A percentile compares a stretch with the other conserved stretches of the same genome.
phyloP scores from a whole-genome alignment of 1,284 basidiomycete genomes.

The Athelia psychrophila region DNA sequence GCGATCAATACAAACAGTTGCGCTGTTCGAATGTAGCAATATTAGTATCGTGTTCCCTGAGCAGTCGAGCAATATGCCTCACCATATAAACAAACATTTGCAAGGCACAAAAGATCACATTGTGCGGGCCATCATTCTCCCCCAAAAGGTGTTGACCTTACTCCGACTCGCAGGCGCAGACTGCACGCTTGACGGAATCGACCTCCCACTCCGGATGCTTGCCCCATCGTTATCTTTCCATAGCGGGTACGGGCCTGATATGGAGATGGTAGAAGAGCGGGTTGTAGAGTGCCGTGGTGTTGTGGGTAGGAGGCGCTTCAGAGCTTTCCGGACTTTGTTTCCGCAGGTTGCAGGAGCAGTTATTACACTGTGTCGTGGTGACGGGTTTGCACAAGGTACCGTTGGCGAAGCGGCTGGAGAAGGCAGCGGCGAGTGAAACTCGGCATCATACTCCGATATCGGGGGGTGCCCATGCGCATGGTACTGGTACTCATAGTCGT shows the following conservation, averaged over 20 bases:
- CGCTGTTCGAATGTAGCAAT: no score
- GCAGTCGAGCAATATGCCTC: no score
- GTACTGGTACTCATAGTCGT: slow-evolving; percentile 18
- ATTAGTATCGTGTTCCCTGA: no score
- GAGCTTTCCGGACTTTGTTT: background rate
- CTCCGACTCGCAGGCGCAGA: background rate
- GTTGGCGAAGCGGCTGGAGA: background rate
- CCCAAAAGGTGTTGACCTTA: background rate
- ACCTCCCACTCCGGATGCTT: background rate
- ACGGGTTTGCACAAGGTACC: background rate
- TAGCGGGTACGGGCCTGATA: background rate
- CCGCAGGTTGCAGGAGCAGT: background rate
- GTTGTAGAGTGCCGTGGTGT: background rate
- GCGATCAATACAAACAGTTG: no score
- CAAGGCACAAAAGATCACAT: background rate
- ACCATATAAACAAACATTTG: no score
- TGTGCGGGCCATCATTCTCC: background rate
- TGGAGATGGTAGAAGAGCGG: background rate
- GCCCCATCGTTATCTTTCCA: background rate
- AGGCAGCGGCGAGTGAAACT: background rate
- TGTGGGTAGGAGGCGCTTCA: background rate
- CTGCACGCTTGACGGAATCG: background rate
- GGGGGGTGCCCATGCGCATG: background rate
- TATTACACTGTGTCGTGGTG: background rate
- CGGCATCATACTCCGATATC: background rate